Evolutionary conservation across 2,329 filamentous ascomycete genomes (phyloP).

Genomic region (Trichoderma sp.): DNA sequence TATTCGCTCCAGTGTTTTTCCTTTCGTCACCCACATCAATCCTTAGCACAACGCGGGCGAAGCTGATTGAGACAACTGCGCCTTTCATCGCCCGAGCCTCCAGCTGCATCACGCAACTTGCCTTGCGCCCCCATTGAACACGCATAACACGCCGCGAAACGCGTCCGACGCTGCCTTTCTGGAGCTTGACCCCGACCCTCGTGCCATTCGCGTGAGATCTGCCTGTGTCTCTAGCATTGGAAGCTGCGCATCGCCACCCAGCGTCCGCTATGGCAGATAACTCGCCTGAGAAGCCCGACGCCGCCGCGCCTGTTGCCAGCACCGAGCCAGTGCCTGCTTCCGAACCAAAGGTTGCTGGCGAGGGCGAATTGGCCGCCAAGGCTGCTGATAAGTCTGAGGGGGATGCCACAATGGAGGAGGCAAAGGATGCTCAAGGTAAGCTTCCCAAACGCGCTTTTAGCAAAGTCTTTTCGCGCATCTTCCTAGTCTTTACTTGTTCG

Average conservation of each 20-base stretch:
- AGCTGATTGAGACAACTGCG: slow-evolving; percentile 37
- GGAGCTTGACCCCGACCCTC: slow-evolving; percentile 19
- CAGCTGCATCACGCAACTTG: slow-evolving; percentile 34
- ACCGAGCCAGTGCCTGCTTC: slow-evolving; percentile 34
- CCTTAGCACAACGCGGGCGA: slow-evolving; percentile 36
- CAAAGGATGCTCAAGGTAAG: slow-evolving; percentile 37
- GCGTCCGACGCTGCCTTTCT: slow-evolving; percentile 25
- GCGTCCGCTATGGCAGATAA: slow-evolving; percentile 42
- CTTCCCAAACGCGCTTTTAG: slow-evolving; percentile 19
- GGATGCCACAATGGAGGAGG: slow-evolving; percentile 33
- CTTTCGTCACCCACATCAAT: slow-evolving; percentile 37
- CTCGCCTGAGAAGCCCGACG: slow-evolving; percentile 39
- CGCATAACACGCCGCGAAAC: slow-evolving; percentile 29
- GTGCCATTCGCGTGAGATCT: slow-evolving; percentile 22
- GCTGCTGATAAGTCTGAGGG: slow-evolving; percentile 28
- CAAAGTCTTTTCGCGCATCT: slow-evolving; percentile 18
- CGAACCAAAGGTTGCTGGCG: slow-evolving; percentile 29
- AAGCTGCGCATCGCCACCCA: slow-evolving; percentile 28
- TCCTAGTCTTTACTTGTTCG: background rate
- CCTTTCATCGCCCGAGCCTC: slow-evolving; percentile 34
- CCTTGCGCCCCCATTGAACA: slow-evolving; percentile 34
- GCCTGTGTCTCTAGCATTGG: slow-evolving; percentile 15
- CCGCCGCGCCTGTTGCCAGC: slow-evolving; percentile 35
- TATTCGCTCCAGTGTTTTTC: slow-evolving; percentile 39
- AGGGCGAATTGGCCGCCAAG: slow-evolving; percentile 28